Percentiles rank a stretch among this genome's conserved stretches.
Evolutionary conservation across 2,329 filamentous ascomycete species (phyloP).

Genomic region (Macrophomina tecta): DNA sequence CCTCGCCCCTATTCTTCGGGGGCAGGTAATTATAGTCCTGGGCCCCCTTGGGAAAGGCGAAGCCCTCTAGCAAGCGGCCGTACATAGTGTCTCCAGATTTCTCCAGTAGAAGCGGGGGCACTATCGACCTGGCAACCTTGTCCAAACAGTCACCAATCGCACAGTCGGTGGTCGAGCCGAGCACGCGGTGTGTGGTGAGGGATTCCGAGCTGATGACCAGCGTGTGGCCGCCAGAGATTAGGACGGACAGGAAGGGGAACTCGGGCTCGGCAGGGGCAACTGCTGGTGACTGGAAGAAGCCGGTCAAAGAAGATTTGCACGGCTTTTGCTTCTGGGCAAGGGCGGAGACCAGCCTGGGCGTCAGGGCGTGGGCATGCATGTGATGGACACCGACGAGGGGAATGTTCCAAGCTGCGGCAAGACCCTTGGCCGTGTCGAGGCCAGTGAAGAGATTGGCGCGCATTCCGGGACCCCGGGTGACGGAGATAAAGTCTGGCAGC

Average conservation of each 20-base stretch:
- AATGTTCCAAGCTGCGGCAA: slow-evolving; percentile 81
- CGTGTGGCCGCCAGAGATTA: slow-evolving; percentile 92
- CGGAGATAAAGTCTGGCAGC: slow-evolving; percentile 82
- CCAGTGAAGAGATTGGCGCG: slow-evolving; percentile 76
- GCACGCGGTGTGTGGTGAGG: slow-evolving; percentile 71
- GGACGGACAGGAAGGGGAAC: slow-evolving; percentile 86
- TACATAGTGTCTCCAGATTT: slow-evolving; percentile 73
- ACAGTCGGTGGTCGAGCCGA: slow-evolving; percentile 77
- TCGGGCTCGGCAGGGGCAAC: slow-evolving; percentile 48
- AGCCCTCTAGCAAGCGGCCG: slow-evolving; percentile 77
- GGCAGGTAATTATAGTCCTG: slow-evolving; percentile 61
- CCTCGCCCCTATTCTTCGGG: slow-evolving; percentile 65
- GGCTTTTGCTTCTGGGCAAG: not conserved
- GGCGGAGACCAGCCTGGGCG: slow-evolving; percentile 76
- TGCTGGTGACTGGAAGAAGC: not conserved
- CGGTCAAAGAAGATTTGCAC: not conserved
- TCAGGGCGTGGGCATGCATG: slow-evolving; percentile 96
- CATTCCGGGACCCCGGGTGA: slow-evolving; percentile 92
- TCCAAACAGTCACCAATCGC: slow-evolving; percentile 92
- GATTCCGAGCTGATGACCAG: slow-evolving; percentile 77
- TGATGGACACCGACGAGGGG: slow-evolving; percentile 82
- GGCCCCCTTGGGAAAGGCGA: slow-evolving; percentile 68
- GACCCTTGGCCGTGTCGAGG: slow-evolving; percentile 82
- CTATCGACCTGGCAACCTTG: slow-evolving; percentile 78
- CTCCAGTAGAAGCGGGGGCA: slow-evolving; percentile 67